These are phyloP conservation scores for Alternaria dauci DNA, from an alignment of 2,329 filamentous ascomycete genomes.

Conservation along the genomic window DNA sequence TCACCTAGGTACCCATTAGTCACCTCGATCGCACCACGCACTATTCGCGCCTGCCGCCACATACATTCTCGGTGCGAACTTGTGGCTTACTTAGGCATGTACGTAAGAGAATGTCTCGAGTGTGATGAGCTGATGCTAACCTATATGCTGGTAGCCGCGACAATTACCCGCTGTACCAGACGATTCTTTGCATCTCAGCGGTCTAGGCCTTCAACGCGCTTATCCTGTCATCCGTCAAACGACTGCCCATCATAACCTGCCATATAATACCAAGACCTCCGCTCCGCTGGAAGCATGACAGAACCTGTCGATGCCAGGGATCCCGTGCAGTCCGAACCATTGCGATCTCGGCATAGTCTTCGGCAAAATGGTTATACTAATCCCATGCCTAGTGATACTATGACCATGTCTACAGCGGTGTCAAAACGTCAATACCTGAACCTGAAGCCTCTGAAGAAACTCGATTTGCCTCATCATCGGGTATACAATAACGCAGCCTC, in stretches of 20 bases:
- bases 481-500: constrained; percentile 12
- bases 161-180: not conserved
- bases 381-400: not conserved
- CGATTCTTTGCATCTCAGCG: not conserved
- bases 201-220: constrained; percentile 12
- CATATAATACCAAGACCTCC: constrained; percentile 24
- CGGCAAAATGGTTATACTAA: not conserved
- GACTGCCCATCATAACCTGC: constrained; percentile 6
- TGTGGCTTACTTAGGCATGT: not conserved
- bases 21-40: not conserved
- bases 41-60: not conserved
- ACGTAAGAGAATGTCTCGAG: not conserved
- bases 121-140: not conserved
- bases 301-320: not conserved
- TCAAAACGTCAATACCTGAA: constrained; percentile 15
- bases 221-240: constrained; percentile 12
- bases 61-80: not conserved
- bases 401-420: too few relatives aligned
- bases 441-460: constrained; percentile 18
- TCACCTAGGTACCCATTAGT: not conserved
- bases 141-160: not conserved
- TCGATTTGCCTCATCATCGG: constrained; percentile 31
- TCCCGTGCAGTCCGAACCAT: constrained; percentile 13
- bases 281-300: constrained; percentile 25
- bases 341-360: not conserved